A percentile compares a stretch with the other conserved stretches of the same genome.
phyloP scores from a whole-genome alignment of 2,329 filamentous ascomycete genomes.

The Stagonosporopsis rhizophila region DNA sequence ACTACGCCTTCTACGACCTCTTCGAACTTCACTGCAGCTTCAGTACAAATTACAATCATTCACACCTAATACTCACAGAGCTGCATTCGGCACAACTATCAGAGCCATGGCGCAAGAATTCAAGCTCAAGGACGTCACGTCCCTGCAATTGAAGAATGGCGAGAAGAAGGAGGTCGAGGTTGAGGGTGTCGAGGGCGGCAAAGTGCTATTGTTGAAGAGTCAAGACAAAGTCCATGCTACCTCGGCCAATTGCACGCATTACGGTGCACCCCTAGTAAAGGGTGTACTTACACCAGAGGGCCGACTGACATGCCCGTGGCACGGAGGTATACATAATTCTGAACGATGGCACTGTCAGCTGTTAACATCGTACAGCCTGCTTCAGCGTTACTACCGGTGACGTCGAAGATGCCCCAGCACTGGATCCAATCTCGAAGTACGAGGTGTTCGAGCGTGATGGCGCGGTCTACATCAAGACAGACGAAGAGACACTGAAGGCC shows the following conservation, averaged over 20 bases:
- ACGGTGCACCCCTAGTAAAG: constrained; percentile 86
- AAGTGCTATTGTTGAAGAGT: constrained; percentile 84
- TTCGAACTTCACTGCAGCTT: constrained; percentile 31
- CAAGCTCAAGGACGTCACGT: constrained; percentile 76
- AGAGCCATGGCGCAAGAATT: constrained; percentile 56
- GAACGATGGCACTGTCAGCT: constrained; percentile 13
- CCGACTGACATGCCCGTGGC: constrained; percentile 92
- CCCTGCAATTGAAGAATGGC: constrained; percentile 76
- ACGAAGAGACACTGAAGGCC: constrained; percentile 78
- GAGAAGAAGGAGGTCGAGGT: constrained; percentile 91
- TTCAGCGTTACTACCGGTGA: constrained; percentile 90
- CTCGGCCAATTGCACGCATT: constrained; percentile 86
- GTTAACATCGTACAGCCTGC: constrained; percentile 68
- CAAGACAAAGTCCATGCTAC: constrained; percentile 79
- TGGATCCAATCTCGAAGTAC: constrained; percentile 86
- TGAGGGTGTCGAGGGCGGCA: constrained; percentile 84
- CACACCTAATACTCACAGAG: constrained; percentile 25
- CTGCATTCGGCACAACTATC: constrained; percentile 36
- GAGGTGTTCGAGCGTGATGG: constrained; percentile 81
- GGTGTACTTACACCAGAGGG: constrained; percentile 85
- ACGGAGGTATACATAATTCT: constrained; percentile 71
- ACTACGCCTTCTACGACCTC: constrained; percentile 33
- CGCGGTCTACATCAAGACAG: constrained; percentile 82
- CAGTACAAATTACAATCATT: constrained; percentile 20
- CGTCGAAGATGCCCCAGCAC: constrained; percentile 90